These are phyloP conservation scores for Colletotrichum acutatum DNA, from an alignment of 2,329 filamentous ascomycete species.

Conservation along the genomic window DNA sequence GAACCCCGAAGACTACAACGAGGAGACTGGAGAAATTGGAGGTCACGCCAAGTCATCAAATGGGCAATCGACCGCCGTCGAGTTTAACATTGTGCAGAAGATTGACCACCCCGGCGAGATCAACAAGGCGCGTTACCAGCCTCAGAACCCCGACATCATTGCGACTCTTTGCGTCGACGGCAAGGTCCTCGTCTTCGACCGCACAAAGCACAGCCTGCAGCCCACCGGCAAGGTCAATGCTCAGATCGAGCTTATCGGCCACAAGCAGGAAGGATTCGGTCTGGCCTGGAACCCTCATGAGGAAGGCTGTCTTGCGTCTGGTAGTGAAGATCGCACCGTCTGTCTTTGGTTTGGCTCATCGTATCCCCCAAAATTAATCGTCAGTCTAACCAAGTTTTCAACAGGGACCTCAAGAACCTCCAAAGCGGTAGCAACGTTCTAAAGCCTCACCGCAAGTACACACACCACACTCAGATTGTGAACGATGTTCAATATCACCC, in stretches of 20 bases:
- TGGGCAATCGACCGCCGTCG: conserved; percentile 76
- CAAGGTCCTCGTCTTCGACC: conserved; percentile 91
- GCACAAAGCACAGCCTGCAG: conserved; percentile 88
- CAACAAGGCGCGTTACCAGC: conserved; percentile 98
- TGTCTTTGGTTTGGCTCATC: conserved; percentile 77
- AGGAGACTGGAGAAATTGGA: conserved; percentile 91
- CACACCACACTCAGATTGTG: conserved; percentile 88
- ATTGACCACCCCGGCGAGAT: conserved; percentile 97
- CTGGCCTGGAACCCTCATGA: conserved; percentile 91
- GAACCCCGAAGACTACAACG: conserved; percentile 87
- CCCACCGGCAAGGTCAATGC: conserved; percentile 81
- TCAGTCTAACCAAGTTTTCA: conserved; percentile 34
- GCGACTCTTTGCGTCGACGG: conserved; percentile 92
- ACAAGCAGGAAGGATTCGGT: conserved; percentile 90
- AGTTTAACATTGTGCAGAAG: conserved; percentile 92
- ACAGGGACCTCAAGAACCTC: conserved; percentile 83
- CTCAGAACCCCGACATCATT: conserved; percentile 96
- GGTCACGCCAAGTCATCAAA: conserved; percentile 80
- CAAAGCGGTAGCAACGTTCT: conserved; percentile 76
- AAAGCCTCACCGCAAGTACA: conserved; percentile 79
- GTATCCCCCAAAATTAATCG: conserved; percentile 2
- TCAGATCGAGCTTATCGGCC: conserved; percentile 86
- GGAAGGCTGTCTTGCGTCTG: conserved; percentile 85
- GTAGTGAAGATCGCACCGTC: conserved; percentile 92
- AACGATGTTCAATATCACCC: conserved; percentile 98